Evolutionary conservation across 2,329 filamentous ascomycete species (phyloP).

Genomic region (Xylariaceae sp.): DNA sequence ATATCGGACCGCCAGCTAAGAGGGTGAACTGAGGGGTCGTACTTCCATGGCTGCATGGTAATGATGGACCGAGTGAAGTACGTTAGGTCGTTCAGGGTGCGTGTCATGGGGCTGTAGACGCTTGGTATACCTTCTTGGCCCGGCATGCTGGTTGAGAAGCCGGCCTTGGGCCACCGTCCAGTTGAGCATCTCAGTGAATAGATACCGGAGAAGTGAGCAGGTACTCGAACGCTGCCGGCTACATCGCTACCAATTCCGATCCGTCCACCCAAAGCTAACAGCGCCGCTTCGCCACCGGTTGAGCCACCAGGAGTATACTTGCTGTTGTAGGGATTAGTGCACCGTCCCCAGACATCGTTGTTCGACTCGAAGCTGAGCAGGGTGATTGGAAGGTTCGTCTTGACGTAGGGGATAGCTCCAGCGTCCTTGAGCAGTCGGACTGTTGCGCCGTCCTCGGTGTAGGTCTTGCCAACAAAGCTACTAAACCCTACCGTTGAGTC

Average conservation of each 20-base stretch:
- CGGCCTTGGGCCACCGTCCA: constrained; percentile 82
- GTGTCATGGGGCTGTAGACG: constrained; percentile 88
- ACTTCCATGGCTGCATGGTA: constrained; percentile 79
- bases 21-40: constrained; percentile 80
- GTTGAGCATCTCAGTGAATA: constrained; percentile 84
- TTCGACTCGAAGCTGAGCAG: constrained; percentile 80
- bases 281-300: constrained; percentile 76
- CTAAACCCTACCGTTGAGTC: constrained; percentile 80
- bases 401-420: constrained; percentile 84
- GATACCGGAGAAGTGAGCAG: constrained; percentile 84
- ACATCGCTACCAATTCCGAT: constrained; percentile 91
- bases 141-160: constrained; percentile 80
- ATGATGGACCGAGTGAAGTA: constrained; percentile 80
- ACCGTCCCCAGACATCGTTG: constrained; percentile 73
- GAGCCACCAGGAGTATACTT: constrained; percentile 84
- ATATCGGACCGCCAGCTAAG: constrained; percentile 67
- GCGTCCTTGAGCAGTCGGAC: constrained; percentile 77
- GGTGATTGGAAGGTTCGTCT: constrained; percentile 85
- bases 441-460: constrained; percentile 62
- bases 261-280: constrained; percentile 74
- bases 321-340: constrained; percentile 75
- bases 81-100: constrained; percentile 72
- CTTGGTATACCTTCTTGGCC: constrained; percentile 86
- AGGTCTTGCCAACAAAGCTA: constrained; percentile 61
- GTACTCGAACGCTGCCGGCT: constrained; percentile 78